Conservation (phyloP, 2,329 filamentous ascomycete species). For the Cordyceps fumosorosea region DNA sequence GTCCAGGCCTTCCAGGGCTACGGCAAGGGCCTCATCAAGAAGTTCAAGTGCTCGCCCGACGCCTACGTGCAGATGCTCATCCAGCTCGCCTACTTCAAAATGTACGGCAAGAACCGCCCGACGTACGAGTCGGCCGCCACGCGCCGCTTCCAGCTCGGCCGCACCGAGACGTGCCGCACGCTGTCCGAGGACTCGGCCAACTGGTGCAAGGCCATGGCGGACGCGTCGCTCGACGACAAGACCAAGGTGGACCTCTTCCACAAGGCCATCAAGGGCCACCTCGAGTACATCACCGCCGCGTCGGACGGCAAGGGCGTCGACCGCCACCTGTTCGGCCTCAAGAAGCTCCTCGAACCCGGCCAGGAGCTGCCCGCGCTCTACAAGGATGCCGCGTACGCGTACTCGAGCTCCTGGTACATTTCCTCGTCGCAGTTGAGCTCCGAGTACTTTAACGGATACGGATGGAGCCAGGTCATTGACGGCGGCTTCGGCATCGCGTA, state of each 20-base stretch:
- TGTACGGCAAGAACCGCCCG: slow-evolving; percentile 95
- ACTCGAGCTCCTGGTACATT: slow-evolving; percentile 84
- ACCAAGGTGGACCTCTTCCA: slow-evolving; percentile 70
- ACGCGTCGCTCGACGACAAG: slow-evolving; percentile 56
- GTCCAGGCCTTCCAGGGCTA: slow-evolving; percentile 97
- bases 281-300: slow-evolving; percentile 85
- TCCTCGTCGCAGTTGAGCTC: slow-evolving; percentile 84
- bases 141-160: slow-evolving; percentile 89
- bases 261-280: slow-evolving; percentile 71
- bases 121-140: slow-evolving; percentile 97
- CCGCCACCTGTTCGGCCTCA: slow-evolving; percentile 92
- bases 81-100: slow-evolving; percentile 96
- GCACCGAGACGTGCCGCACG: slow-evolving; percentile 90
- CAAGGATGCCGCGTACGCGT: slow-evolving; percentile 77
- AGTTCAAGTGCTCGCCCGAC: slow-evolving; percentile 97
- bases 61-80: slow-evolving; percentile 99
- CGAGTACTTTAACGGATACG: slow-evolving; percentile 98
- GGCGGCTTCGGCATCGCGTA: slow-evolving; percentile 96
- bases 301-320: slow-evolving; percentile 92
- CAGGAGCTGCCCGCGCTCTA: slow-evolving; percentile 79
- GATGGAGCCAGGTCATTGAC: slow-evolving; percentile 96
- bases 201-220: slow-evolving; percentile 83
- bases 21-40: slow-evolving; percentile 97
- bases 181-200: slow-evolving; percentile 88
- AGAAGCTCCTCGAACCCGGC: slow-evolving; percentile 76